Evolutionary conservation across 345 rosid genomes (phyloP).

Genomic region (Eucalyptus lansdowneana): DNA sequence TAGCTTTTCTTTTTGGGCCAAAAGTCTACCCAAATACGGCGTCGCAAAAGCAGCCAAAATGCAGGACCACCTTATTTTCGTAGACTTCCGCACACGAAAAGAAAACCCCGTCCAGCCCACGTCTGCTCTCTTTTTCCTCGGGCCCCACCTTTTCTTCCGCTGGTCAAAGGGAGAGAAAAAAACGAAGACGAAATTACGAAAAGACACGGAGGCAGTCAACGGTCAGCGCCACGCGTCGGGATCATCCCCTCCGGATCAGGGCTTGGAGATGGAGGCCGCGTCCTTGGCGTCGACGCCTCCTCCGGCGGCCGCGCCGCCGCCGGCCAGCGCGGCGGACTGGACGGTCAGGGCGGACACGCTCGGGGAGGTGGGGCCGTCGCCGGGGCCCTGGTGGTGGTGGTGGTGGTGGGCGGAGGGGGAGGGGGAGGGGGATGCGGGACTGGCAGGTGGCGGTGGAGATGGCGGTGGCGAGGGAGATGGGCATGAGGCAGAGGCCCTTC

Average conservation of each 20-base stretch:
- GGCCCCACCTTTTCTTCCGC: background rate
- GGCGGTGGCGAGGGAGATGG: slow-evolving; percentile 85
- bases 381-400: slow-evolving; percentile 11
- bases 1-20: background rate
- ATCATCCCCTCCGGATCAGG: slow-evolving; percentile 13
- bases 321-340: slow-evolving; percentile 49
- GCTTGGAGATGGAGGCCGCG: slow-evolving; percentile 54
- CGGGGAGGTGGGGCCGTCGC: slow-evolving; percentile 59
- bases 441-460: slow-evolving; percentile 66
- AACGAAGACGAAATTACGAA: background rate
- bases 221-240: background rate
- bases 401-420: slow-evolving; percentile 12
- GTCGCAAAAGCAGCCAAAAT: background rate
- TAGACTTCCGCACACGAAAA: slow-evolving; percentile 12
- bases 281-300: slow-evolving; percentile 43
- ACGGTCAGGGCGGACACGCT: slow-evolving; percentile 64
- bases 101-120: background rate
- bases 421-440: slow-evolving; percentile 29
- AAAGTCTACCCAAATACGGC: slow-evolving; percentile 14
- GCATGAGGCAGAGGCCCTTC: slow-evolving; percentile 96
- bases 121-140: background rate
- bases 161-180: background rate
- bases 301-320: slow-evolving; percentile 8
- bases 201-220: background rate
- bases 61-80: slow-evolving; percentile 10